Evolutionary conservation across 495 filamentous ascomycete species (phyloP).

Genomic region (Talaromyces borbonicus): DNA sequence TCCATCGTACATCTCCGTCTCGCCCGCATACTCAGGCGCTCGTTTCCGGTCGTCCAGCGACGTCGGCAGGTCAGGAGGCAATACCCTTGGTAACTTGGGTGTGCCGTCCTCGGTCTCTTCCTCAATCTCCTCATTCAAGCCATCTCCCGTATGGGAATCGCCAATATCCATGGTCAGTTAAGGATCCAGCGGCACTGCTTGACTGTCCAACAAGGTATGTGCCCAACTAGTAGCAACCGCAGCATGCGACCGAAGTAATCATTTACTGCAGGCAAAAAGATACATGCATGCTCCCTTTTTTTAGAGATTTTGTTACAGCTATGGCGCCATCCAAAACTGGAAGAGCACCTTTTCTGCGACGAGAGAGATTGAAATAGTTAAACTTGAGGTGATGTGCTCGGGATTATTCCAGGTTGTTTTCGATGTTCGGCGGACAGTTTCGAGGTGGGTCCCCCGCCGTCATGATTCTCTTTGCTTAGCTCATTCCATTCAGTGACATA

Average conservation of each 20-base stretch:
- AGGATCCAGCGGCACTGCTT: background rate
- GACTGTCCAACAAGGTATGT: slow-evolving; percentile 14
- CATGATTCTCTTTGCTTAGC: background rate
- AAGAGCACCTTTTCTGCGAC: background rate
- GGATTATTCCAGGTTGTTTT: background rate
- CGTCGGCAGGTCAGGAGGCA: slow-evolving; percentile 82
- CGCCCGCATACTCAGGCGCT: slow-evolving; percentile 45
- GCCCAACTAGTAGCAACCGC: slow-evolving; percentile 4
- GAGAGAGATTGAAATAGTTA: background rate
- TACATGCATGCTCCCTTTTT: background rate
- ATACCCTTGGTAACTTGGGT: slow-evolving; percentile 22
- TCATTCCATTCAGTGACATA: too few relatives aligned
- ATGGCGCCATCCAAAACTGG: background rate
- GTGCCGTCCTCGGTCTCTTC: slow-evolving; percentile 10
- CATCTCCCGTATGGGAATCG: slow-evolving; percentile 28
- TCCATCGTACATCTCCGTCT: slow-evolving; percentile 97
- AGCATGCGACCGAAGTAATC: background rate
- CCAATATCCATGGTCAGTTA: slow-evolving; percentile 28
- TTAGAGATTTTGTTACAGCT: background rate
- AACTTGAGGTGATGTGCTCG: background rate
- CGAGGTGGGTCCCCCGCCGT: slow-evolving; percentile 1
- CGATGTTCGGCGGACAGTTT: background rate
- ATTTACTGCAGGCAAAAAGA: background rate
- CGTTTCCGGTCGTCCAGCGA: slow-evolving; percentile 81
- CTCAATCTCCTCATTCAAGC: slow-evolving; percentile 19